Evolutionary conservation across 257 asterid genomes (phyloP).

Genomic region (Ophiorrhiza pumila): DNA sequence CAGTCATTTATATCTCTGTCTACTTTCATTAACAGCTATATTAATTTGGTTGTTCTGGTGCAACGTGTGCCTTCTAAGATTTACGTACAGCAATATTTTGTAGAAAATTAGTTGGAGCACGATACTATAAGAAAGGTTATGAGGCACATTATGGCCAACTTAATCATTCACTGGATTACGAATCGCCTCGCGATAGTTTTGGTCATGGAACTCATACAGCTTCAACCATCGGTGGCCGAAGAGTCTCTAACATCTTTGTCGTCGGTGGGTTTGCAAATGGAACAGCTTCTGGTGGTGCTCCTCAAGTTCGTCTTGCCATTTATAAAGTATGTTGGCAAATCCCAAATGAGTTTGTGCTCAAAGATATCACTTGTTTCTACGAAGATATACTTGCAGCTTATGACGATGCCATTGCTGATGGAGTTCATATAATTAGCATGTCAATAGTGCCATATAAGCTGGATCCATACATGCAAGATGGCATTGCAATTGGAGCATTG

Average conservation of each 20-base stretch:
- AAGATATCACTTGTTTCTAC: constrained; percentile 21
- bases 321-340: constrained; percentile 48
- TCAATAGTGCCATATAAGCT: constrained; percentile 16
- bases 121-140: constrained; percentile 37
- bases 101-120: constrained; percentile 46
- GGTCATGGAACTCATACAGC: constrained; percentile 51
- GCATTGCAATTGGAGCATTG: constrained; percentile 35
- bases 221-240: constrained; percentile 37
- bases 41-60: too few species aligned
- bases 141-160: constrained; percentile 27
- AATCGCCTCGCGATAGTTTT: constrained; percentile 32
- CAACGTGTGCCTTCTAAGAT: too few species aligned
- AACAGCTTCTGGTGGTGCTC: constrained; percentile 45
- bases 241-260: constrained; percentile 25
- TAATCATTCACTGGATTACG: constrained; percentile 20
- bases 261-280: constrained; percentile 38
- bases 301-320: constrained; percentile 33
- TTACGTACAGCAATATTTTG: background rate
- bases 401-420: constrained; percentile 47
- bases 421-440: constrained; percentile 38
- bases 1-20: too few species aligned
- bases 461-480: constrained; percentile 10
- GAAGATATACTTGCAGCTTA: constrained; percentile 40
- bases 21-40: too few species aligned
- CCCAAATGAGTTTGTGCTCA: constrained; percentile 10